phyloP scores from a whole-genome alignment of 306 rosid genomes.

The Begonia loranthoides region DNA sequence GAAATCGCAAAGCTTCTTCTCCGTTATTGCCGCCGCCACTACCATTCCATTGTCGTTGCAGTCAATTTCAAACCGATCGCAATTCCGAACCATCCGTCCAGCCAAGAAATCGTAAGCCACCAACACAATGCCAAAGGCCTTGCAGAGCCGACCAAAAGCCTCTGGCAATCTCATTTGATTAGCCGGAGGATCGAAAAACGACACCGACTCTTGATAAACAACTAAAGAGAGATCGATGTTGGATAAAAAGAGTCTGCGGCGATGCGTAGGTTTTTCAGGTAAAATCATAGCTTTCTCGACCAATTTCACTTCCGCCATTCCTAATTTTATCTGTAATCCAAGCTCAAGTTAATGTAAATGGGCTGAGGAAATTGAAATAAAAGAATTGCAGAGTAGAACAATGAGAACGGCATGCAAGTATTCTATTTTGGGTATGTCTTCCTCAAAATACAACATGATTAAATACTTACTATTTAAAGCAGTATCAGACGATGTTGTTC shows the following conservation, averaged over 20 bases:
- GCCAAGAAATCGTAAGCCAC: slow-evolving; percentile 37
- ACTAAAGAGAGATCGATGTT: slow-evolving; percentile 43
- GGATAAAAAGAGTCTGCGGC: slow-evolving; percentile 28
- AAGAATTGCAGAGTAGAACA: too few relatives aligned
- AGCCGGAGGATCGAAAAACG: slow-evolving; percentile 37
- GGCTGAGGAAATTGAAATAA: too few relatives aligned
- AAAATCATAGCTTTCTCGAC: slow-evolving; percentile 28
- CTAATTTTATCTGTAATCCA: too few relatives aligned
- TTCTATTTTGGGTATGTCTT: too few relatives aligned
- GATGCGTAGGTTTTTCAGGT: slow-evolving; percentile 19
- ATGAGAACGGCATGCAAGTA: too few relatives aligned
- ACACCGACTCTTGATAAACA: slow-evolving; percentile 35
- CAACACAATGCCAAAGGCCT: slow-evolving; percentile 20
- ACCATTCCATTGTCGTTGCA: slow-evolving; percentile 41
- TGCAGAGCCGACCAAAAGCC: slow-evolving; percentile 16
- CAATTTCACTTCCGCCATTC: slow-evolving; percentile 22
- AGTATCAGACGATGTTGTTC: too few relatives aligned
- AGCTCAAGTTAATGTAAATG: too few relatives aligned
- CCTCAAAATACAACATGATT: too few relatives aligned
- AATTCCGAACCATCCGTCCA: slow-evolving; percentile 20
- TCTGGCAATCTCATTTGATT: slow-evolving; percentile 20
- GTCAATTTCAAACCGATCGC: slow-evolving; percentile 25
- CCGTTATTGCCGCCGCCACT: slow-evolving; percentile 25
- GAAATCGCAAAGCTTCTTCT: slow-evolving; percentile 22
- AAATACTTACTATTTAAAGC: too few relatives aligned